These are phyloP conservation scores for Pueraria montana DNA, from an alignment of 306 rosid species.

Conservation along the genomic window DNA sequence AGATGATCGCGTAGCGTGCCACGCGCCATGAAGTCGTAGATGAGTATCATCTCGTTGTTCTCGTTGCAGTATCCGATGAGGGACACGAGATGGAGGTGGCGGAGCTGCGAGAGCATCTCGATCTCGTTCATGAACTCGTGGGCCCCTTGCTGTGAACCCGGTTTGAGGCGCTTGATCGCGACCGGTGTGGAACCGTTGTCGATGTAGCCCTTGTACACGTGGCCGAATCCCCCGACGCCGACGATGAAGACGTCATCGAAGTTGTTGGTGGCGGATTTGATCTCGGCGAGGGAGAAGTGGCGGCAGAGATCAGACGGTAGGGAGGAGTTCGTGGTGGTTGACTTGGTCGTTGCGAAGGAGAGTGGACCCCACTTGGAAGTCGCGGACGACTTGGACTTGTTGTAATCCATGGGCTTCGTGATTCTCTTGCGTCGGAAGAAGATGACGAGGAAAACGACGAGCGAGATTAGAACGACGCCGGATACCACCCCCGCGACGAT, in stretches of 20 bases:
- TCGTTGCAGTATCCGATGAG: conserved; percentile 59
- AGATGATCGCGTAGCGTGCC: conserved; percentile 69
- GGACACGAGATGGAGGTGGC: conserved; percentile 57
- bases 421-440: background rate
- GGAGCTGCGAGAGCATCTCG: conserved; percentile 59
- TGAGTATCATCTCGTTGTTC: conserved; percentile 54
- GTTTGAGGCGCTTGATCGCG: conserved; percentile 60
- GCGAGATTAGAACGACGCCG: conserved; percentile 14
- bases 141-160: conserved; percentile 56
- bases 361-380: conserved; percentile 53
- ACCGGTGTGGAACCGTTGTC: conserved; percentile 48
- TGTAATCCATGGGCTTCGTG: background rate
- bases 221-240: conserved; percentile 64
- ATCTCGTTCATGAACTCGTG: conserved; percentile 63
- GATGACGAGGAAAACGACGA: conserved; percentile 11
- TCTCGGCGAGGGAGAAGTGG: conserved; percentile 48
- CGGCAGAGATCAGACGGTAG: conserved; percentile 57
- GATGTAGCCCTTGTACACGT: conserved; percentile 66
- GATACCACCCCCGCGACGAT: conserved; percentile 7
- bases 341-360: conserved; percentile 48
- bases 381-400: conserved; percentile 28
- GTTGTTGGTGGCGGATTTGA: conserved; percentile 53
- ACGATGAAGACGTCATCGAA: conserved; percentile 55
- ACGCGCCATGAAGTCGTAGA: conserved; percentile 65
- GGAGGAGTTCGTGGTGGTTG: conserved; percentile 40